A percentile compares a stretch with the other conserved stretches of the same genome.
phyloP scores from a whole-genome alignment of 352 stramenopile genomes.

The Pythium utonaiense region DNA sequence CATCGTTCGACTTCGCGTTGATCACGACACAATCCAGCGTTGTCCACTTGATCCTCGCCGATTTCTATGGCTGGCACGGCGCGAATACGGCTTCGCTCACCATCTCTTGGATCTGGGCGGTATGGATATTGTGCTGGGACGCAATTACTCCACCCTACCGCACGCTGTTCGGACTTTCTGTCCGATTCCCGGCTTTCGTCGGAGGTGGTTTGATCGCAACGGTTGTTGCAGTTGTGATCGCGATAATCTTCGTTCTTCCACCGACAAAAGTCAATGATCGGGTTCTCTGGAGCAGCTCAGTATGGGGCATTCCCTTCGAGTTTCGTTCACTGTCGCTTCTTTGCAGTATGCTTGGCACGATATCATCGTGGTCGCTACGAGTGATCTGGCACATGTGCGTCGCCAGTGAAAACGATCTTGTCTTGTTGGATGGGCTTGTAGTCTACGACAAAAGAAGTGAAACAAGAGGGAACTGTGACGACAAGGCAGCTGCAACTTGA shows the following conservation, averaged over 20 bases:
- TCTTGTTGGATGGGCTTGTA: not conserved
- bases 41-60: not conserved
- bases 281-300: not conserved
- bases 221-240: not conserved
- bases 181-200: not conserved
- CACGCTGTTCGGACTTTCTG: not conserved
- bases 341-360: not conserved
- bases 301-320: not conserved
- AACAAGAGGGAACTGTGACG: not conserved
- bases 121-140: slow-evolving; percentile 14
- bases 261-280: not conserved
- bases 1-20: slow-evolving; percentile 4
- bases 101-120: not conserved
- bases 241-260: slow-evolving; percentile 1
- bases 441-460: not conserved
- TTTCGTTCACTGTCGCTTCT: not conserved
- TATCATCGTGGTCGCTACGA: not conserved
- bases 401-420: not conserved
- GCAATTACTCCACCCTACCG: slow-evolving; percentile 3
- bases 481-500: not conserved
- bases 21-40: not conserved
- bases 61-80: not conserved
- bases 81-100: not conserved
- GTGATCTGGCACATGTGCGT: slow-evolving; percentile 7
- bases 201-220: not conserved